phyloP scores from a whole-genome alignment of 1,139 yeast species.

The Geotrichum siamense region DNA sequence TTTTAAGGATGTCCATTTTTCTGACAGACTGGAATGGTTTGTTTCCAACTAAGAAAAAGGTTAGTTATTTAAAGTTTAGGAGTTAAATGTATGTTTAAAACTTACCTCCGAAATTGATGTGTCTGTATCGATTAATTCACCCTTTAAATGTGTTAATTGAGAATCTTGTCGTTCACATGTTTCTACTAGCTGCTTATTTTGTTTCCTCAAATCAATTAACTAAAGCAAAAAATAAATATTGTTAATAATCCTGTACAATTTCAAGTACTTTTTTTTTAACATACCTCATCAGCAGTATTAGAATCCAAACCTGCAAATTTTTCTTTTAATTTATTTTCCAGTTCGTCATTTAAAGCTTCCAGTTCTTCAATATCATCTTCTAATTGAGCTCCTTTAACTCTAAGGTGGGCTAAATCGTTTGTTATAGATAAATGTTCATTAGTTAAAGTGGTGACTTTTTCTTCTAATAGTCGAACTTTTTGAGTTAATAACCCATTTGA shows the following conservation, averaged over 20 bases:
- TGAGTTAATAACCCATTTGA: conserved; percentile 67
- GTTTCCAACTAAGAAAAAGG: conserved; percentile 8
- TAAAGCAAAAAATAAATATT: no score
- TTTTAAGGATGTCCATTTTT: conserved; percentile 4
- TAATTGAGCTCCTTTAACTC: conserved; percentile 57
- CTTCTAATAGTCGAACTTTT: conserved; percentile 68
- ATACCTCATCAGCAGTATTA: conserved; percentile 19
- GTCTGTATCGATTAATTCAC: conserved; percentile 30
- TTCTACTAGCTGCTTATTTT: conserved; percentile 35
- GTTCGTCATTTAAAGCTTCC: conserved; percentile 45
- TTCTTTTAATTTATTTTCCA: conserved; percentile 32
- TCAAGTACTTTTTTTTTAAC: no score
- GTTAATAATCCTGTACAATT: no score
- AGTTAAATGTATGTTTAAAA: neutral
- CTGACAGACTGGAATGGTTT: neutral
- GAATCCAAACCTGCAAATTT: conserved; percentile 13
- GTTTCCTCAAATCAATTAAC: conserved; percentile 42
- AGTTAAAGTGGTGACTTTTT: conserved; percentile 58
- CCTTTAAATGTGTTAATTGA: conserved; percentile 32
- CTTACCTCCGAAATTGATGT: neutral
- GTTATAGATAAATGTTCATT: conserved; percentile 75
- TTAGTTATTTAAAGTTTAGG: neutral
- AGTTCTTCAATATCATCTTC: conserved; percentile 57
- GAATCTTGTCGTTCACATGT: conserved; percentile 31
- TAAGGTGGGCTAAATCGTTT: conserved; percentile 61